These are phyloP conservation scores for Pichia sp. DNA, from an alignment of 1,139 yeast genomes.

Conservation along the genomic window DNA sequence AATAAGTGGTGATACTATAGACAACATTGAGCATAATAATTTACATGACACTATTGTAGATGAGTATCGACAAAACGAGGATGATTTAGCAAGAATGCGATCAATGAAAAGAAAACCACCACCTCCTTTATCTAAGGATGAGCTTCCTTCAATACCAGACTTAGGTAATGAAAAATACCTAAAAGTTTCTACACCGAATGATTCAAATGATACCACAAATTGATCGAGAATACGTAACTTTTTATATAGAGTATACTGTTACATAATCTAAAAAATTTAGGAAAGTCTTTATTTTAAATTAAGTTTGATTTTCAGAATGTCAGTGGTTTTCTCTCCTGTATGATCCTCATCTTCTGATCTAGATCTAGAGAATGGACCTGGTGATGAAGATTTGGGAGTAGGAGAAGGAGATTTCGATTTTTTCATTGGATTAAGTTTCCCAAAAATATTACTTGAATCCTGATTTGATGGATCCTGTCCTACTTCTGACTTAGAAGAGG, in stretches of 20 bases:
- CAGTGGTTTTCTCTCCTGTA: background rate
- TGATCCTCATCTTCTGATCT: conserved; percentile 3
- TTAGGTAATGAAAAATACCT: too few relatives aligned
- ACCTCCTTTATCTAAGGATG: background rate
- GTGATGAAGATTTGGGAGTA: background rate
- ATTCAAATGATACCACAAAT: background rate
- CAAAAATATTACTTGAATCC: conserved; percentile 2
- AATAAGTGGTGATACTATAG: background rate
- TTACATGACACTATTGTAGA: background rate
- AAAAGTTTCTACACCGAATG: too few relatives aligned
- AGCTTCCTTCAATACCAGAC: too few relatives aligned
- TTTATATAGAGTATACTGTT: background rate
- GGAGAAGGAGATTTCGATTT: conserved; percentile 4
- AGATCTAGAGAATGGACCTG: conserved; percentile 2
- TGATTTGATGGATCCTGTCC: background rate
- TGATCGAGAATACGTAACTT: background rate
- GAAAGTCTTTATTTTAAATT: conserved; percentile 14
- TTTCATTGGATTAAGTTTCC: conserved; percentile 5
- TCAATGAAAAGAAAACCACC: background rate
- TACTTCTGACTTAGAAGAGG: background rate
- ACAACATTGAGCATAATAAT: background rate
- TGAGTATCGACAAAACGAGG: background rate
- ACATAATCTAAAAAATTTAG: background rate
- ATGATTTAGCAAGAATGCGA: background rate
- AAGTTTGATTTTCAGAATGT: conserved; percentile 16